Percentiles rank a stretch among this genome's conserved stretches.
These are phyloP conservation scores for Trypanosomatidae sp. DNA, from an alignment of 208 protist species.

Conservation along the genomic window DNA sequence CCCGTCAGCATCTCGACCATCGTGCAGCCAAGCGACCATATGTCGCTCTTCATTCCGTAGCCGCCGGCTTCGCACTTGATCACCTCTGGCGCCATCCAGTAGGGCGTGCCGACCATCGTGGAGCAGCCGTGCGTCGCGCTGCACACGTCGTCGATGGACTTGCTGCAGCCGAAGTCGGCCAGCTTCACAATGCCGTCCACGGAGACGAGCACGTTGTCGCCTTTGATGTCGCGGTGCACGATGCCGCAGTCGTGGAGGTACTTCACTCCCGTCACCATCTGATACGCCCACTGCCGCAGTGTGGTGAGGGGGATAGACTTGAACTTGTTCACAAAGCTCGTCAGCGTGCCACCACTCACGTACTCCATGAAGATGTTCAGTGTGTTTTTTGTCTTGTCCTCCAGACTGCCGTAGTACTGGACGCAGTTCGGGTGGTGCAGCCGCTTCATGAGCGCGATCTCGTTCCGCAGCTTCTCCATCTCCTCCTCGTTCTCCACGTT, in stretches of 20 bases:
- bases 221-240: constrained; percentile 92
- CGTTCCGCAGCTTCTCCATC: constrained; percentile 80
- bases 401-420: constrained; percentile 87
- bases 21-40: constrained; percentile 95
- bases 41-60: constrained; percentile 94
- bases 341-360: constrained; percentile 81
- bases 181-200: constrained; percentile 88
- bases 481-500: constrained; percentile 60
- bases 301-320: constrained; percentile 71
- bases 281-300: constrained; percentile 83
- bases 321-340: constrained; percentile 79
- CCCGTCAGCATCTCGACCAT: constrained; percentile 94
- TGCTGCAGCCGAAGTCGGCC: constrained; percentile 93
- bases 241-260: constrained; percentile 91
- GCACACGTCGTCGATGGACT: constrained; percentile 82
- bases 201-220: constrained; percentile 90
- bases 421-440: constrained; percentile 91
- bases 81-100: constrained; percentile 93
- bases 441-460: constrained; percentile 82
- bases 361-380: constrained; percentile 95
- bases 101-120: constrained; percentile 90
- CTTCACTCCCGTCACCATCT: constrained; percentile 90
- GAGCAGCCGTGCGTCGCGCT: constrained; percentile 74
- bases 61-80: constrained; percentile 85
- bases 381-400: constrained; percentile 60